Base-by-base conservation (phyloP, 2,329 filamentous ascomycete species). In the Monilinia polystroma region DNA sequence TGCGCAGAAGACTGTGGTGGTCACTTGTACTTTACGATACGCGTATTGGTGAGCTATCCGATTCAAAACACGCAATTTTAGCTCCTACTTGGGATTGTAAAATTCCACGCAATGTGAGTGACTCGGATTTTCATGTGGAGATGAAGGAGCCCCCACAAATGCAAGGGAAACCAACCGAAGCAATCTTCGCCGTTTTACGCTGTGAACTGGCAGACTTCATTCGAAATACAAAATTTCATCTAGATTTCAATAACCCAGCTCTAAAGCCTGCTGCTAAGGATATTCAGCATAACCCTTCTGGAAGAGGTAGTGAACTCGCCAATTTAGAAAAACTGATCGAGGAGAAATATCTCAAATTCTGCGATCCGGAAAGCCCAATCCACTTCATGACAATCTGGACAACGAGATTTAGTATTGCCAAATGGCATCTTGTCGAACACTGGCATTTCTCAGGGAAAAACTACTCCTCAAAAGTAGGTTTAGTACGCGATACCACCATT, bases 1-100 rank as follows among this genome's bases (percentile, higher is more conserved):
- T 90, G 77, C 84, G 89, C n/a, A 84, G 89, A 60, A 82, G 90
- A 49, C 78, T 92, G 1, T 92, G 89, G 89, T 92, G 89, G 89
- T 85, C 87, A 43, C 80, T 93, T 20, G 82, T 89, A 18, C 80
- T 86, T 35, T 89, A 91, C 70, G 90, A 93, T 75, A 81, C 84
- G 68, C 87, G 90, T 29, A 84, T 91, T 49, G 83, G 87, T 66
- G 89, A 92, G 75, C 84, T 91, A 76, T 83, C 85, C 4, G 84
- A 85, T 59, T 85, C 73, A 66, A 80, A 77, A 68, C 72, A 71
- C 12, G 67, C 75, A 2, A 74, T 70, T 2, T 67, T 83, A 18
- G 68, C 70, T 68, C 80, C 81, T 1, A 79, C 76, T 1, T 83
- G 81, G 80, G 84, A 87, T 73, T 85, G 84, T 76, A 83, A 80